Base-by-base conservation (phyloP, 23 red algal species). In the Gracilaria vermiculophylla region DNA sequence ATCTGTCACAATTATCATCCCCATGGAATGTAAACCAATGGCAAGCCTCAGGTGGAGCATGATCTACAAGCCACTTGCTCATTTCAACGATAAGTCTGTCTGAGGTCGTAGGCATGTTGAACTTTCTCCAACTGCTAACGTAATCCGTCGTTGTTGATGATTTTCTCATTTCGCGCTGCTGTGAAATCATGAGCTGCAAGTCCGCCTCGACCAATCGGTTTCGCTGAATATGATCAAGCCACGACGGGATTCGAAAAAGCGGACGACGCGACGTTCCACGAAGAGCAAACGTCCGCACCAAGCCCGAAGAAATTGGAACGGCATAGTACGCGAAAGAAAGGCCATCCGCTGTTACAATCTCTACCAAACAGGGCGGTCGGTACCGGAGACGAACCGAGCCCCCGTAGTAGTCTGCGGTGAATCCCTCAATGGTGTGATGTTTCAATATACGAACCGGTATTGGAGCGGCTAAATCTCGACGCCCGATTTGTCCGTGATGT, bases 171-270 rank as follows among this genome's bases (percentile, higher is more conserved):
- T 60, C 82, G 25, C 56, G 57, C 25, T 89, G 55, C 37, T 91
- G 87, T 4, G 87, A 16, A 3, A 49, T 40, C 54, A 91, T 48
- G 13, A 91, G 41, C 13, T 54, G 24, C 16, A 90, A 69, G 56
- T 90, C 85, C 5, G 32, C 71, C 14, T 90, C 85, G 13, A 90
- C 40, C 42, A 90, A 69, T 48, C 20, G 43, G 49, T 90, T 79
- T 34, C 87, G 76, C 52, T 74, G 74, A 32, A 91, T 21, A 42
- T 91, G 87, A 41, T 91, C 87, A n/a, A 74, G 49, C 72, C 70
- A 91, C 0, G 14, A 5, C 1, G 87, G 87, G 9, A 54, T 43
- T 11, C 62, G 51, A 31, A 72, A 48, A 5, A 80, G 29, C 0
- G 69, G 69, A 34, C 73, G 48, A 73, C 35, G 48, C 31, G 76